Evolutionary conservation across 345 rosid genomes (phyloP).

Genomic region (Durio zibethinus): DNA sequence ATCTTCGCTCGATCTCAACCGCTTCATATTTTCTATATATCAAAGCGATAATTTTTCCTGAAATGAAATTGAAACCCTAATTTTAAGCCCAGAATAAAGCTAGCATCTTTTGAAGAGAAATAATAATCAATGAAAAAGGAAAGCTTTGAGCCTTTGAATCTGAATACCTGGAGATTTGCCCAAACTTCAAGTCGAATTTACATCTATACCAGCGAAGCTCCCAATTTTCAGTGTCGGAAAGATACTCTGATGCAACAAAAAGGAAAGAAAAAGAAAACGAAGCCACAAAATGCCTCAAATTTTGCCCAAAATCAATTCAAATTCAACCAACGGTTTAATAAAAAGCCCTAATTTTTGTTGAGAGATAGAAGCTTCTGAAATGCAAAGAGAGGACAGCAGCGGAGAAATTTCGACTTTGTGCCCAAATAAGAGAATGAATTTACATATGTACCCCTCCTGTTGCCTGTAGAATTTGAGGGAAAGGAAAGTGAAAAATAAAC

Average conservation of each 20-base stretch:
- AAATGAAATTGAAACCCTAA: background rate
- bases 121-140: background rate
- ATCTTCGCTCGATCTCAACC: conserved; percentile 78
- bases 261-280: background rate
- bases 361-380: background rate
- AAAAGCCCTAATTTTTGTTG: conserved; percentile 2
- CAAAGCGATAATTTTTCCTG: background rate
- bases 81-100: background rate
- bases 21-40: conserved; percentile 43
- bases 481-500: background rate
- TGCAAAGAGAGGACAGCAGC: background rate
- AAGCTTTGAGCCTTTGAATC: background rate
- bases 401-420: too few species aligned
- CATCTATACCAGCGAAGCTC: background rate
- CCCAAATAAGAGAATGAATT: background rate
- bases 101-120: background rate
- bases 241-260: background rate
- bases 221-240: background rate
- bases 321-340: background rate
- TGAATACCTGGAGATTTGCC: background rate
- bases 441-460: background rate
- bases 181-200: background rate
- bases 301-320: background rate
- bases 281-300: background rate
- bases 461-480: background rate